These are phyloP conservation scores for Lablab purpureus DNA, from an alignment of 306 rosid species.

Conservation along the genomic window DNA sequence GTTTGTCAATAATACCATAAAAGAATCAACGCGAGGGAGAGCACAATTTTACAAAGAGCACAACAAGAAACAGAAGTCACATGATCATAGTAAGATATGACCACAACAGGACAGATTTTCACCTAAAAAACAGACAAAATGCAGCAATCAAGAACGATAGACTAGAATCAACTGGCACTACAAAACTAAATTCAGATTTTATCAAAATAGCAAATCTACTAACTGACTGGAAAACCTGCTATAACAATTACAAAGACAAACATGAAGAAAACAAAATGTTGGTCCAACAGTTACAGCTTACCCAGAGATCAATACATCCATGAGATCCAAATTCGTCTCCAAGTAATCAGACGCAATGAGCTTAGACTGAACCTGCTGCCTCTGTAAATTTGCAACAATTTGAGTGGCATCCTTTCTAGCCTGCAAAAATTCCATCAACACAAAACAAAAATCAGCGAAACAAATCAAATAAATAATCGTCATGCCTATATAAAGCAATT, in stretches of 20 bases:
- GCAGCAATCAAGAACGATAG: background rate
- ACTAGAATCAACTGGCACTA: background rate
- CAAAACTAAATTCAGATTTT: background rate
- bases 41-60: background rate
- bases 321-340: constrained; percentile 80
- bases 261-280: background rate
- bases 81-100: background rate
- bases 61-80: background rate
- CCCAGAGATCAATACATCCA: constrained; percentile 80
- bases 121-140: background rate
- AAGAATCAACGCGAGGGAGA: background rate
- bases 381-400: constrained; percentile 90
- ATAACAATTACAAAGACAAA: too few relatives aligned
- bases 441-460: too few relatives aligned
- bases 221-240: background rate
- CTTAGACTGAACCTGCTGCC: constrained; percentile 88
- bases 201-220: background rate
- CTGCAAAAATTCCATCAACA: constrained; percentile 49
- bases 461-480: background rate
- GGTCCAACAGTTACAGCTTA: constrained; percentile 43
- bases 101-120: constrained; percentile 8
- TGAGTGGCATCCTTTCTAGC: constrained; percentile 95
- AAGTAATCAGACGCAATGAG: constrained; percentile 90
- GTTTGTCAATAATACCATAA: constrained; percentile 7
- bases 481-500: background rate